Base-by-base conservation (phyloP, 805 yeast genomes). In the Tetrapisispora iriomotensis region DNA sequence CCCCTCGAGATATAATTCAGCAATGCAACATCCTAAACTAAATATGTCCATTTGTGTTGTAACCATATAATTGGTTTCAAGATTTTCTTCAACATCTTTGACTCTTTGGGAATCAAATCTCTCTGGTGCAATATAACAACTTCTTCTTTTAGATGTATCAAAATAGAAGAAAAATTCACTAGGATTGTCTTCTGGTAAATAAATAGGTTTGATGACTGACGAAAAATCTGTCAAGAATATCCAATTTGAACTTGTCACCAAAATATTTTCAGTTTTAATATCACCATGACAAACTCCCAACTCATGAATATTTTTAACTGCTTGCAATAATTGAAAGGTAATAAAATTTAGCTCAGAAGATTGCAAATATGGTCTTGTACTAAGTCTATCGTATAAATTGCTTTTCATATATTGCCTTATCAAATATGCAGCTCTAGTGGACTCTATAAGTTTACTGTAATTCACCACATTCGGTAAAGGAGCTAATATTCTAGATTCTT, bases 111-210 rank as follows among this genome's bases (percentile, higher is more conserved):
- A 49, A 44, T 52, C 59, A 51, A 92, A 90, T 47, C 98, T 66
- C 56, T 92, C 98, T 0, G 98, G 98, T 0, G 98, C 97, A 31
- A 92, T 60, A 58, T 90, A 90, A 60, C 98, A 92, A 2, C 77
- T 73, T 50, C 95, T 70, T 46, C 96, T 68, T 54, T 77, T 84
- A 2, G 94, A 82, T 3, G 90, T 84, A 61, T 92, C 97, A 56
- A 88, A 92, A 60, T 80, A 92, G 54, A 90, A 92, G 1, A 92
- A 77, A 51, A 83, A 92, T 45, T 82, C 90, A 10, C 88, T 82
- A 0, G 97, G 96, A 53, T 92, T 90, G 48, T 87, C 92, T 46
- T 84, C 95, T 0, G 97, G 96, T 24, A 92, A 62, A 49, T 71
- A 77, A 0, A 76, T 76, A 0, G 98, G 98, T 60, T 92, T 92